Evolutionary conservation across 2,329 filamentous ascomycete genomes (phyloP), one percentile per base, ranked within the genome.

Genomic region (Sclerotinia borealis): DNA sequence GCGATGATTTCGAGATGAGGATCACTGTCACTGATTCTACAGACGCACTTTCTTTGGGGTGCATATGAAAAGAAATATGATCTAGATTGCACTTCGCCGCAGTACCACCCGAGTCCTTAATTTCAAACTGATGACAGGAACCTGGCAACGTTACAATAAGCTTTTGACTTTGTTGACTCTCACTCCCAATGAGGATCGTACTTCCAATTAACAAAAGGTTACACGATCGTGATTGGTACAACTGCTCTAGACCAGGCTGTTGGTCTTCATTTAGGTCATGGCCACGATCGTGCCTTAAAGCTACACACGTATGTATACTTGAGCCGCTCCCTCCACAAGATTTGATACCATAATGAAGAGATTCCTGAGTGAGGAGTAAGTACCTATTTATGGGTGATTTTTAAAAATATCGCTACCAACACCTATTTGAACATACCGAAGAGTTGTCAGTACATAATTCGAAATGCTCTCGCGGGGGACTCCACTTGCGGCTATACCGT

Each of bases 121-220:
- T 62, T 56, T 47, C 29, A 45, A 19, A 39, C 13, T 8, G 31
- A 37, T 36, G 50, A 47, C 37, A 48, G n/a, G 43, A 45, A 41
- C 43, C 55, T 59, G 15, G 59, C n/a, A 62, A 62, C 50, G 50
- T 62, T 62, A 31, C 59, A 56, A 39, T 22, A 25, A 48, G 22
- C 31, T 48, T 56, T 29, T 34, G 22, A 0, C 19, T 37, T 29
- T 41, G 22, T 36, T 25, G 17, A 17, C 15, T 4, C 17, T 36
- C n/a, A 59, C 31, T 34, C 50, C 27, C 19, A 56, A 37, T 55
- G n/a, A 43, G 50, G 22, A 47, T 5, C 17, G 34, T 54, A 8
- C 48, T 27, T 48, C 41, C 10, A n/a, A n/a, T n/a, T n/a, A n/a
- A n/a, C n/a, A n/a, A 34, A 43, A 45, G 0, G n/a, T 25, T 10